Percentiles rank a stretch among this genome's conserved stretches.
phyloP scores from a whole-genome alignment of 1,284 basidiomycete genomes.

The Naganishia liquefaciens region DNA sequence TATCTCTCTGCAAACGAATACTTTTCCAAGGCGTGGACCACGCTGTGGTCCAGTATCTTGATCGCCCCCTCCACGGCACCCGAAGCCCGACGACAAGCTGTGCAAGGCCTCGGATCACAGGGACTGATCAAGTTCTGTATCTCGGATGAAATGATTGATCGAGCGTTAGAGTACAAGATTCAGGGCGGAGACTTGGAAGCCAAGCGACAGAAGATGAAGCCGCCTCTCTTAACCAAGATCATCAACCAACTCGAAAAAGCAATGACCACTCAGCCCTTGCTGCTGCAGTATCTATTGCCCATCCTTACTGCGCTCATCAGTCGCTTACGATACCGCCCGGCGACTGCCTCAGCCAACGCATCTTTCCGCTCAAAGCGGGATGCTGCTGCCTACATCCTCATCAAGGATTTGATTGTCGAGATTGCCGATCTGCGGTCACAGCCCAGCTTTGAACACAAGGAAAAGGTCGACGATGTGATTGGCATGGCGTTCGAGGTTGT shows the following conservation, averaged over 20 bases:
- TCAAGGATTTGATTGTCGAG: conserved; percentile 71
- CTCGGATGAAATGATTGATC: conserved; percentile 62
- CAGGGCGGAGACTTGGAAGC: conserved; percentile 45
- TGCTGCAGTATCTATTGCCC: conserved; percentile 69
- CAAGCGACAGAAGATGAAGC: conserved; percentile 58
- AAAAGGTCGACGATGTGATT: conserved; percentile 78
- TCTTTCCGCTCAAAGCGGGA: conserved; percentile 46
- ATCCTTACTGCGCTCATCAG: conserved; percentile 58
- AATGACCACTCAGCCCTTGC: conserved; percentile 65
- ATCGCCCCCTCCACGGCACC: conserved; percentile 41
- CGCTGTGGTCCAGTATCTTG: conserved; percentile 68
- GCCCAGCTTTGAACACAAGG: conserved; percentile 87
- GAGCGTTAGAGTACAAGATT: conserved; percentile 55
- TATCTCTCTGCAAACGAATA: conserved; percentile 51
- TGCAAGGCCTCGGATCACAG: conserved; percentile 62
- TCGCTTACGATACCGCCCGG: conserved; percentile 46
- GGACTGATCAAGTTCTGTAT: conserved; percentile 69
- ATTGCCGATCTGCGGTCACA: conserved; percentile 74
- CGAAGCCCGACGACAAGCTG: conserved; percentile 60
- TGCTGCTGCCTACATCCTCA: conserved; percentile 69
- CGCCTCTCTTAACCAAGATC: conserved; percentile 64
- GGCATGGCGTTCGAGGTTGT: conserved; percentile 80
- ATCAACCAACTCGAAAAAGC: conserved; percentile 66
- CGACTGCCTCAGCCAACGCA: conserved; percentile 58
- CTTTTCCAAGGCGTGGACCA: conserved; percentile 71